phyloP scores from a whole-genome alignment of 192 early-diverging fungal species.

The Rhizophagus sp. region DNA sequence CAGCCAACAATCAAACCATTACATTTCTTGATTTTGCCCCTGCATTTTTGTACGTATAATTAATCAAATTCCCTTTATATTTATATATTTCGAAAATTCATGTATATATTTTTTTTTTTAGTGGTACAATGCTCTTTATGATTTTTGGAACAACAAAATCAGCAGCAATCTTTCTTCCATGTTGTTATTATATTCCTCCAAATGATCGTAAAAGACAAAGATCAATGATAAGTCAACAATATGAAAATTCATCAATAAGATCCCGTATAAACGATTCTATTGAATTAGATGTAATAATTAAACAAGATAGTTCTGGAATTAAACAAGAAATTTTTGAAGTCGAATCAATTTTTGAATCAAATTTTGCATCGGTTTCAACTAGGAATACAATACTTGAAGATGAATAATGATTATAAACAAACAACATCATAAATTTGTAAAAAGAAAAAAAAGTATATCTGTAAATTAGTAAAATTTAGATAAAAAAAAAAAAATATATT shows the following conservation, averaged over 20 bases:
- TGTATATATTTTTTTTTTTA: neutral
- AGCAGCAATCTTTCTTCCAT: constrained; percentile 16
- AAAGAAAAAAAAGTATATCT: neutral
- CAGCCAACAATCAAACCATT: neutral
- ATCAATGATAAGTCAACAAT: neutral
- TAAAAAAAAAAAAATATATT: too few species aligned
- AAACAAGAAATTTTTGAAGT: too few species aligned
- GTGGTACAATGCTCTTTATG: constrained; percentile 2
- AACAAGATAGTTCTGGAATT: neutral
- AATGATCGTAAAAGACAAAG: neutral
- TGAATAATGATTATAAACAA: too few species aligned
- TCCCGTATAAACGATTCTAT: neutral
- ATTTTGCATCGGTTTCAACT: neutral
- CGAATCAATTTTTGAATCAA: neutral
- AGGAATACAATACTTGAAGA: neutral
- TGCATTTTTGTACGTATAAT: neutral
- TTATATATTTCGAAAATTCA: too few species aligned
- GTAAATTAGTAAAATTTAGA: neutral
- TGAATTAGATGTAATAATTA: neutral
- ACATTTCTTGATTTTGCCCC: neutral
- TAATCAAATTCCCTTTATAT: neutral
- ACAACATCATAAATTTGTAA: neutral
- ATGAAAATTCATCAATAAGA: neutral
- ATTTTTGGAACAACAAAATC: constrained; percentile 6
- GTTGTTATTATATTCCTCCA: constrained; percentile 13